phyloP scores from a whole-genome alignment of 2,329 filamentous ascomycete species.

The Colletotrichum brevisporum region DNA sequence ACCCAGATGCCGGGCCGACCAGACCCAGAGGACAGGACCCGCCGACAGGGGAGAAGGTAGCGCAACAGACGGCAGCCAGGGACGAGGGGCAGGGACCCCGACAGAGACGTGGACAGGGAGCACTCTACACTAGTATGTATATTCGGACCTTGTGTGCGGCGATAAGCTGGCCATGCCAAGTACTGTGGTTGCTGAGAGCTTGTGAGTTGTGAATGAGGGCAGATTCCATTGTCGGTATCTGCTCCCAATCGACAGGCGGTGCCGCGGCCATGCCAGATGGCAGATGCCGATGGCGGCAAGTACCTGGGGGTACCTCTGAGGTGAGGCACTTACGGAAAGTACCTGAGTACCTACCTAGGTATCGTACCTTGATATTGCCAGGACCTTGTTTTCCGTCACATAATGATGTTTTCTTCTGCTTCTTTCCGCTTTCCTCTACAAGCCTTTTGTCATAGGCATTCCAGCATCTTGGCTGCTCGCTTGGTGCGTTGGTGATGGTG shows the following conservation, averaged over 20 bases:
- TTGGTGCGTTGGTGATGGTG: conserved; percentile 3
- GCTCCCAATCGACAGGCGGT: not conserved
- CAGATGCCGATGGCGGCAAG: conserved; percentile 1
- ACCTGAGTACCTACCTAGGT: too few species aligned
- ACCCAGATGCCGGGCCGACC: conserved; percentile 34
- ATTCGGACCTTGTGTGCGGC: conserved; percentile 33
- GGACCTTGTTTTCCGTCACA: conserved; percentile 17
- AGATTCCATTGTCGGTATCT: not conserved
- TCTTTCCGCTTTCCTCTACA: not conserved
- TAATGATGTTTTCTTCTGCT: conserved; percentile 8
- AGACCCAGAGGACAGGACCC: conserved; percentile 27
- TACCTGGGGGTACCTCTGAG: not conserved
- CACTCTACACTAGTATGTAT: conserved; percentile 5
- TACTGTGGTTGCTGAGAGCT: not conserved
- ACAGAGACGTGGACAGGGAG: conserved; percentile 16
- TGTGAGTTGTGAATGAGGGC: not conserved
- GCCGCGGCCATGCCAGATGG: conserved; percentile 25
- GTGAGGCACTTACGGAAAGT: too few species aligned
- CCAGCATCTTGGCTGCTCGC: conserved; percentile 11
- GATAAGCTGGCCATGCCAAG: not conserved
- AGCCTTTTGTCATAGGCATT: not conserved
- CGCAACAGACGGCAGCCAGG: not conserved
- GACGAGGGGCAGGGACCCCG: not conserved
- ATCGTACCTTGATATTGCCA: not conserved
- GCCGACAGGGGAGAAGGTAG: conserved; percentile 13